Conservation (phyloP, 2,329 filamentous ascomycete species). For the Epicoccum nigrum region DNA sequence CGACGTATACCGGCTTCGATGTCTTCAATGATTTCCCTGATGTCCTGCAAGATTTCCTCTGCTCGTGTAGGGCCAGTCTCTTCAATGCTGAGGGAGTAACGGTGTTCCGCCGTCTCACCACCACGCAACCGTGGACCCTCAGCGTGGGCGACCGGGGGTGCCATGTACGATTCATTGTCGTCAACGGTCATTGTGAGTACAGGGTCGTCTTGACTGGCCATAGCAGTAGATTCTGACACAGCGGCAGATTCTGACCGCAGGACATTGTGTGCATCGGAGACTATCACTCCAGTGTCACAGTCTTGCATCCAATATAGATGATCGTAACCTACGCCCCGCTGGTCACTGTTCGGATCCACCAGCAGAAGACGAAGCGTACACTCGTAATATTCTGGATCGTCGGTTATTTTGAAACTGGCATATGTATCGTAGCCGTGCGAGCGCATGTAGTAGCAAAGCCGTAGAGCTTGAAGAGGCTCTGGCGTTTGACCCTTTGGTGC, state of each 20-base stretch:
- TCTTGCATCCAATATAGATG: slow-evolving; percentile 31
- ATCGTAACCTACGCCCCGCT: slow-evolving; percentile 1
- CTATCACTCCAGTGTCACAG: background rate
- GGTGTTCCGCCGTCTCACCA: background rate
- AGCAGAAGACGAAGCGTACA: slow-evolving; percentile 25
- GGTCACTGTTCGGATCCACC: slow-evolving; percentile 9
- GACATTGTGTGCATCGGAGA: no score
- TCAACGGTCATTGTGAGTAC: no score
- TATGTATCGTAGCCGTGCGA: slow-evolving; percentile 31
- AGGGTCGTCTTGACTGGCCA: no score
- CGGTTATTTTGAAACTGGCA: slow-evolving; percentile 12
- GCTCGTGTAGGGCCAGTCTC: background rate
- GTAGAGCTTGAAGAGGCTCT: slow-evolving; percentile 26
- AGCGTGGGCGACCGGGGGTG: no score
- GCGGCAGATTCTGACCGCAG: no score
- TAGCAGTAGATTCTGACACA: no score
- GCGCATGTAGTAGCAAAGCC: slow-evolving; percentile 44
- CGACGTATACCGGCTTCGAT: background rate
- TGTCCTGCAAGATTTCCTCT: background rate
- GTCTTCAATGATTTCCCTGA: background rate
- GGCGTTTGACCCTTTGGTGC: background rate
- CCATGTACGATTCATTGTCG: no score
- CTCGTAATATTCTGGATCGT: background rate
- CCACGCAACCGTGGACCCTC: background rate
- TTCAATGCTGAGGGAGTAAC: background rate